Base-by-base conservation (phyloP, 2,329 filamentous ascomycete genomes). In the Xylariaceae sp. region DNA sequence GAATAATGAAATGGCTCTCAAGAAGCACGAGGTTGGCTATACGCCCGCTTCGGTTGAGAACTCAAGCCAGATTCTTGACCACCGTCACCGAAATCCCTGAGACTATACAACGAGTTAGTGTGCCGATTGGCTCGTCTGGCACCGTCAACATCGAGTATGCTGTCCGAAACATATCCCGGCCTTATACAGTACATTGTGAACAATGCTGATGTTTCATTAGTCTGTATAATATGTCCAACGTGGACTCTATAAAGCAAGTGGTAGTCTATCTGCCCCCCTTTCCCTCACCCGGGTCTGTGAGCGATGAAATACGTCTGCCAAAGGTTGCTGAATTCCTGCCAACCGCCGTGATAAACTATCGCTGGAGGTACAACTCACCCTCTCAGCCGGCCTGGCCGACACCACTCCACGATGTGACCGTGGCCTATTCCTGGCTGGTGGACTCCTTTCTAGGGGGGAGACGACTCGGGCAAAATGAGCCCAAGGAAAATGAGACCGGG, bases 341-440 rank as follows among this genome's bases (percentile, higher is more conserved):
- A 1, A 76, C 82, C 0, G 82, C 78, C 4, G 77, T 78, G 57
- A 82, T 87, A 67, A 81, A 85, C 67, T 87, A 87, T 69, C 77
- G 84, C 13, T 87, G 85, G 84, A 69, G 23, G 23, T 30, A 30
- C 23, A 30, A 30, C 23, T 30, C 23, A 30, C 23, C 23, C n/a
- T 63, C 67, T 11, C 70, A 71, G 4, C 66, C 75, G 1, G 68
- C 70, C 54, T 87, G 85, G 80, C 84, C 84, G 1, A 77, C 74
- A 1, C 82, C 84, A 1, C 69, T 86, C 23, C 82, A 86, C 62
- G 85, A 87, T 66, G 75, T 77, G 1, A 67, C 77, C 30, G 78
- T 78, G 62, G 82, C 78, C 53, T 87, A 83, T 68, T 71, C 74
- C 37, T 84, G 82, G 81, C 73, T 86, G 37, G 37, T 42, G 37